These are phyloP conservation scores for Arachis hypogaea DNA, from an alignment of 306 rosid genomes.

Conservation along the genomic window DNA sequence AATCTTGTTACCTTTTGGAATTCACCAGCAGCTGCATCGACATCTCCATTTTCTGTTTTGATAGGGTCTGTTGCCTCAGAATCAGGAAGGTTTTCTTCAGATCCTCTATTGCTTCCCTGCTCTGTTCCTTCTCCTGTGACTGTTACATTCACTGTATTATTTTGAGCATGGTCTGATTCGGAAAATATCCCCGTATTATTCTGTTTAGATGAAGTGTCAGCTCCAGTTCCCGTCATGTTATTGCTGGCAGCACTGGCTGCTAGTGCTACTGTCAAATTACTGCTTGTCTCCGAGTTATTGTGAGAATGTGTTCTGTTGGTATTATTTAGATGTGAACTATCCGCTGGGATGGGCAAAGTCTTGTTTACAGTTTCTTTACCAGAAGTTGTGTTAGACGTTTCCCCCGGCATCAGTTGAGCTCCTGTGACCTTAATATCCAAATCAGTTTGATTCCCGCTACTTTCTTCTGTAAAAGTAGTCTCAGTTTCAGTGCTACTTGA, in stretches of 20 bases:
- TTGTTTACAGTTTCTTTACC: constrained; percentile 33
- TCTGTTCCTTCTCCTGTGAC: constrained; percentile 29
- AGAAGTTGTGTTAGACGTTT: constrained; percentile 37
- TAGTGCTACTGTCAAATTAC: constrained; percentile 28
- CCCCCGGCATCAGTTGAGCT: constrained; percentile 38
- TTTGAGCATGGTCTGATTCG: constrained; percentile 34
- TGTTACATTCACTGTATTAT: constrained; percentile 27
- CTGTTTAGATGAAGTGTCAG: constrained; percentile 42
- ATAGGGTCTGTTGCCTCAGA: constrained; percentile 40
- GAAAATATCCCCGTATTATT: constrained; percentile 33
- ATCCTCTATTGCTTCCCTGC: constrained; percentile 30
- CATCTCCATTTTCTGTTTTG: constrained; percentile 41
- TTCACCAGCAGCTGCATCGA: constrained; percentile 36
- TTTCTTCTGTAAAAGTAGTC: constrained; percentile 33
- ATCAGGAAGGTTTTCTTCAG: constrained; percentile 43
- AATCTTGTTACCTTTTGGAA: constrained; percentile 37
- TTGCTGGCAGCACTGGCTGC: constrained; percentile 33
- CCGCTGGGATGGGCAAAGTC: constrained; percentile 34
- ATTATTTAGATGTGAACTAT: constrained; percentile 40
- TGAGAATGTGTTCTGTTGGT: constrained; percentile 20
- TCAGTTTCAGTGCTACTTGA: constrained; percentile 40
- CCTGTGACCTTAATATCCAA: constrained; percentile 42
- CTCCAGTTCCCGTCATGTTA: constrained; percentile 34
- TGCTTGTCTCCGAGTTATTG: constrained; percentile 43
- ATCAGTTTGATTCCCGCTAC: constrained; percentile 37